phyloP scores from a whole-genome alignment of 768 basidiomycete genomes.

The Pisolithus orientalis region DNA sequence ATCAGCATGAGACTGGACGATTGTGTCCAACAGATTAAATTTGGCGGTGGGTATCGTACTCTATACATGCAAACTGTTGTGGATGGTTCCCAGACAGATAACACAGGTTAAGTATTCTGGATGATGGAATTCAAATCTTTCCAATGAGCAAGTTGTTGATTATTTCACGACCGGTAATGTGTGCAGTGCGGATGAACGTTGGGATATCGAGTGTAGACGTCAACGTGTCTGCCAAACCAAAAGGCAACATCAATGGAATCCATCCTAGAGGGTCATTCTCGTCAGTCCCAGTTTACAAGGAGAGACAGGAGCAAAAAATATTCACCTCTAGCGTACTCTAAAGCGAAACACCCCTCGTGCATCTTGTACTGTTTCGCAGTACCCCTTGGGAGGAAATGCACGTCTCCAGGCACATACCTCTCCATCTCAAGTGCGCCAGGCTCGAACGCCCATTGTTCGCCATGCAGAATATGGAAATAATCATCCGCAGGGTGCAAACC shows the following conservation, averaged over 20 bases:
- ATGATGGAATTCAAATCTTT: slow-evolving; percentile 56
- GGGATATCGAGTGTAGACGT: slow-evolving; percentile 86
- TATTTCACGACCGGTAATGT: slow-evolving; percentile 81
- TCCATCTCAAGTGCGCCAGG: slow-evolving; percentile 83
- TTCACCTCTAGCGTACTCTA: slow-evolving; percentile 91
- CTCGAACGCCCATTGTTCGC: slow-evolving; percentile 90
- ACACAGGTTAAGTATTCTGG: too few relatives aligned
- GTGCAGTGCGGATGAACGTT: slow-evolving; percentile 71
- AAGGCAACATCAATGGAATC: slow-evolving; percentile 96
- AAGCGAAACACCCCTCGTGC: slow-evolving; percentile 91
- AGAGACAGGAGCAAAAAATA: slow-evolving; percentile 3
- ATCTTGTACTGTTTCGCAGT: slow-evolving; percentile 96
- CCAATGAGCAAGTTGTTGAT: slow-evolving; percentile 73
- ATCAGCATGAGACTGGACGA: too few relatives aligned
- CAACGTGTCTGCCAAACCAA: slow-evolving; percentile 82
- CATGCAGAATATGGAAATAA: slow-evolving; percentile 92
- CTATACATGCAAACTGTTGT: not conserved
- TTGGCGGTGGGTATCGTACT: not conserved
- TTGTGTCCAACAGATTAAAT: too few relatives aligned
- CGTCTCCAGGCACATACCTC: slow-evolving; percentile 75
- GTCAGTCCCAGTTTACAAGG: not conserved
- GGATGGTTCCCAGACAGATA: too few relatives aligned
- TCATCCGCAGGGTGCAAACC: slow-evolving; percentile 96
- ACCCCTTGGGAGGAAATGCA: slow-evolving; percentile 80
- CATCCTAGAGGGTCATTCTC: slow-evolving; percentile 56